Base-by-base conservation (phyloP, 2,329 filamentous ascomycete species). In the Colletotrichum chlorophyti region DNA sequence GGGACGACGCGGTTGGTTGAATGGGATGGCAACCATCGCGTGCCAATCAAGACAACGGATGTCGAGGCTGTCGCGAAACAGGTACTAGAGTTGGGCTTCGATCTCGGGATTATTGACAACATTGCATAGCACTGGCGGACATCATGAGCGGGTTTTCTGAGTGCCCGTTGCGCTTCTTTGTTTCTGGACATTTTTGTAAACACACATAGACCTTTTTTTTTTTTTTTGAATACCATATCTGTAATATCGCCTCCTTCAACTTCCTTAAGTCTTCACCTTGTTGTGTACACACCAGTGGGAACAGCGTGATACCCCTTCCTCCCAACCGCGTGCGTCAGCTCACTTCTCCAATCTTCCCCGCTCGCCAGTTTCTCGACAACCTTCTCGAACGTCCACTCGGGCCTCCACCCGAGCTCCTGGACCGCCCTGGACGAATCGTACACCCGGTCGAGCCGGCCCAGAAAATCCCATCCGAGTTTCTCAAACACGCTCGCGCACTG, bases 11-110 rank as follows among this genome's bases (percentile, higher is more conserved):
- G 72, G 34, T 61, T 92, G 41, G 70, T 93, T 1, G 87, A 92
- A 70, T 93, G 90, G 91, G 82, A 91, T 55, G 90, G 89, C 0
- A 81, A 79, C 1, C 91, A 94, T 69, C 76, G 90, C 6, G 77
- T 94, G 45, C 88, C 90, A 2, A 80, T 93, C 58, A 90, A 89
- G 76, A 77, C 74, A 19, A 74, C 72, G 26, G 90, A 93, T 70
- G 88, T 93, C 3, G 77, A 83, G 45, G 76, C 71, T 9, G 74
- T 90, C 10, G 76, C 83, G 10, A 71, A 76, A 10, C 76, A 79
- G 43, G 82, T 87, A 26, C 70, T 86, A 31, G 74, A 77, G 21
- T 67, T 85, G 32, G 82, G 82, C 4, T 75, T 74, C 64, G 71
- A 78, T 63, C 31, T 63, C 24, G 48, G 55, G 21, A 15, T 60